Evolutionary conservation across 2,329 filamentous ascomycete genomes (phyloP).

Genomic region (Eutypella sp.): DNA sequence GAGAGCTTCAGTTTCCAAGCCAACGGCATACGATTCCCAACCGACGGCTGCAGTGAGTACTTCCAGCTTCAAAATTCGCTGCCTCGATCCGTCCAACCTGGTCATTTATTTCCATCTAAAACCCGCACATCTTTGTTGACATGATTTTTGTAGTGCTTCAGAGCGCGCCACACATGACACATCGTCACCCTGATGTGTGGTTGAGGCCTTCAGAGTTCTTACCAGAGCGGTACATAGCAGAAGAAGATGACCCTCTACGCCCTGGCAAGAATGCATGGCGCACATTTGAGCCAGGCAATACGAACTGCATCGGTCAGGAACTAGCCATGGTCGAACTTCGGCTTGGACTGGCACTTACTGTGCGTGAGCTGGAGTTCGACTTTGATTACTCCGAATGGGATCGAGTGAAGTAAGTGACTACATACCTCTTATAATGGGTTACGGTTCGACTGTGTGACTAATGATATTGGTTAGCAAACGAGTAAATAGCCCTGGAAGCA

Average conservation of each 20-base stretch:
- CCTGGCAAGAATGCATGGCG: slow-evolving; percentile 23
- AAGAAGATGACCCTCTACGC: slow-evolving; percentile 13
- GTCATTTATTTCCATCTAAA: too few species aligned
- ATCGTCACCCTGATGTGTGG: slow-evolving; percentile 22
- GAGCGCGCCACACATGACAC: not conserved
- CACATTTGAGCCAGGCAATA: slow-evolving; percentile 26
- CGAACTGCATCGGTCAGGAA: slow-evolving; percentile 26
- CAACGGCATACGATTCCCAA: not conserved
- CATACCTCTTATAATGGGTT: too few species aligned
- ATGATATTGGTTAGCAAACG: too few species aligned
- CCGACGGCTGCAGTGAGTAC: too few species aligned
- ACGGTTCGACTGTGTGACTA: too few species aligned
- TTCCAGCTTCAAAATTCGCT: too few species aligned
- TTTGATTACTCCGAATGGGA: slow-evolving; percentile 8
- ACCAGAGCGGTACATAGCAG: slow-evolving; percentile 31
- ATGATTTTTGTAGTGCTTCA: too few species aligned
- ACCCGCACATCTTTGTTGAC: too few species aligned
- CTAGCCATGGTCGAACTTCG: slow-evolving; percentile 24
- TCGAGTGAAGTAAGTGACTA: too few species aligned
- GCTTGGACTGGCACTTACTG: slow-evolving; percentile 18
- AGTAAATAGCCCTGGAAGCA: too few species aligned
- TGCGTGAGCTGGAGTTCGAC: slow-evolving; percentile 16
- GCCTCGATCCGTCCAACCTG: too few species aligned
- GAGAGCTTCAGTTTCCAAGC: not conserved
- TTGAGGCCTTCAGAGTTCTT: slow-evolving; percentile 29